phyloP scores from a whole-genome alignment of 345 rosid species.

The Citropsis articulata region DNA sequence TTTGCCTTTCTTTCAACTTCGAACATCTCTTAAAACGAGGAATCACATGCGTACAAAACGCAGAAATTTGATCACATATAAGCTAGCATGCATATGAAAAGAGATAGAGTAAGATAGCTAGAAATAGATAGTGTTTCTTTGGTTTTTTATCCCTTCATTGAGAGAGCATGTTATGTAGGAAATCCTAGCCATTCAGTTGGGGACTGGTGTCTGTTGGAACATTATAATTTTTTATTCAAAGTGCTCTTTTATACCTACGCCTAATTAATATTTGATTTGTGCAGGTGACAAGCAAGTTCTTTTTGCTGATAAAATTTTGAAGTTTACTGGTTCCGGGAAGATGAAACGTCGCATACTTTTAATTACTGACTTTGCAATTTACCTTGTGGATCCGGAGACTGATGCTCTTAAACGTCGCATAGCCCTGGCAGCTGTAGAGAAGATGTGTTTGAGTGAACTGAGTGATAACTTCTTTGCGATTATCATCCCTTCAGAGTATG shows the following conservation, averaged over 20 bases:
- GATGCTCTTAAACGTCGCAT: conserved; percentile 77
- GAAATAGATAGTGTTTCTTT: not conserved
- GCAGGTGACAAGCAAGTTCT: conserved; percentile 73
- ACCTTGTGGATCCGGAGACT: conserved; percentile 74
- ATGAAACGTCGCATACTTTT: conserved; percentile 75
- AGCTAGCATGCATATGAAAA: not conserved
- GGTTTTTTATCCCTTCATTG: not conserved
- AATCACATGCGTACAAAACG: not conserved
- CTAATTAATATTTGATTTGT: not conserved
- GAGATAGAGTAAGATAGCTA: not conserved
- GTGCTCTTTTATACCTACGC: not conserved
- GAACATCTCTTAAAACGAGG: not conserved
- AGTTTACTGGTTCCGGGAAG: conserved; percentile 84
- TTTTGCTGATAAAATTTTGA: conserved; percentile 89
- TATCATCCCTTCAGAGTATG: conserved; percentile 88
- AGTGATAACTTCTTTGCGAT: conserved; percentile 86
- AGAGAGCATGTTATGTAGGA: not conserved
- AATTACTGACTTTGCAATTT: conserved; percentile 73
- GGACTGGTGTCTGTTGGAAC: not conserved
- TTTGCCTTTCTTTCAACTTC: not conserved
- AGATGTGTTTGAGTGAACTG: conserved; percentile 73
- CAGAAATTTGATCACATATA: not conserved
- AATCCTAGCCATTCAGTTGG: not conserved
- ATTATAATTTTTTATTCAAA: not conserved
- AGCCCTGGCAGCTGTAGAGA: conserved; percentile 80